Evolutionary conservation across 2,329 filamentous ascomycete species (phyloP), one percentile per base, ranked within the genome.

Genomic region (Grosmannia serpens): DNA sequence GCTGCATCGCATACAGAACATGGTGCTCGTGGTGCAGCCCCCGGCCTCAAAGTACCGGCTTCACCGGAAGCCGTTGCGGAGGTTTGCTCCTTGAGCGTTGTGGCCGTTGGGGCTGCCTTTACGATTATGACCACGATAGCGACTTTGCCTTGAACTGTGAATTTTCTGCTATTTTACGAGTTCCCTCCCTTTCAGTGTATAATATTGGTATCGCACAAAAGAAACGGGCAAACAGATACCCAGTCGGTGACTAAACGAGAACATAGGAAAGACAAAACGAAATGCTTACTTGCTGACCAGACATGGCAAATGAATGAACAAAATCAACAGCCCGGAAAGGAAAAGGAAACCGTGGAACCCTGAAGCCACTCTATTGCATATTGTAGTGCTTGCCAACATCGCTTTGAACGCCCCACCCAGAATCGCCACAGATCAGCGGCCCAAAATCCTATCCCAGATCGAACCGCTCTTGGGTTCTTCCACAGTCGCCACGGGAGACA

Each of bases 361-460:
- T 27, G 11, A 24, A 49, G 24, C 46, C 46, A 26, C 24, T 27
- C 46, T 10, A 49, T 15, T 15, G 35, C 35, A 38, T 38, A 38
- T 38, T 38, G 35, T 38, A 17, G 3, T 15, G 35, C 35, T 38
- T 38, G 35, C 35, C 35, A 38, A 15, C 35, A 38, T 38, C 15
- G 15, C n/a, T 24, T 24, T 46, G 26, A 50, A 6, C 47, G 29
- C 22, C 47, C 26, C 3, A 17, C 15, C 24, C 9, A 46, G 26
- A 29, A 24, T 8, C 10, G 5, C 7, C 26, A 15, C 3, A 27
- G 7, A n/a, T 24, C 35, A 29, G 22, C 52, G 27, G 4, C 60
- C 61, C 35, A 55, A n/a, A 7, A 64, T 51, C 62, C 68, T 75
- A 41, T 75, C 71, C 79, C 79, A 82, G 35, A 81, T 71, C 0